Conservation (phyloP, 2,329 filamentous ascomycete genomes). For the Ceratocystis alfenasii region DNA sequence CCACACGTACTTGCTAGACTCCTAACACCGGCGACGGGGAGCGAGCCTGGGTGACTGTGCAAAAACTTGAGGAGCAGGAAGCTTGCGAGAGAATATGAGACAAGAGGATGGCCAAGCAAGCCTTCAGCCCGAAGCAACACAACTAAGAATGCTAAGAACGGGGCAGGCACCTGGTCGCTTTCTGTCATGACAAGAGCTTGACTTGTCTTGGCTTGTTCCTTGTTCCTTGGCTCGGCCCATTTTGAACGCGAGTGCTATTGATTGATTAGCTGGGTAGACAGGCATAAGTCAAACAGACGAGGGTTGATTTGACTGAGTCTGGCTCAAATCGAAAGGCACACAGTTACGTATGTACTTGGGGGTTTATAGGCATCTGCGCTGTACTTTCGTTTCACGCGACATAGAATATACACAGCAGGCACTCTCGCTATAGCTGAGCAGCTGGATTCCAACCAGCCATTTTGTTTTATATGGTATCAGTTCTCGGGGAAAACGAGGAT, state of each 20-base stretch:
- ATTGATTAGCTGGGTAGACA: slow-evolving; percentile 7
- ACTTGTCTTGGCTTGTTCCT: slow-evolving; percentile 3
- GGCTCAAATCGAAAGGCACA: not conserved
- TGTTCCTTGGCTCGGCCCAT: slow-evolving; percentile 1
- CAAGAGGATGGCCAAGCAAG: slow-evolving; percentile 2
- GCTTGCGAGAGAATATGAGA: not conserved
- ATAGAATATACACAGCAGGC: no score
- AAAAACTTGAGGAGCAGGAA: not conserved
- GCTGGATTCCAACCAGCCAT: no score
- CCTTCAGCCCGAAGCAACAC: not conserved
- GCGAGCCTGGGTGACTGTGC: not conserved
- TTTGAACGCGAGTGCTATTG: slow-evolving; percentile 8
- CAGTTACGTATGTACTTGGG: not conserved
- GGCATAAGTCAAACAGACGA: not conserved
- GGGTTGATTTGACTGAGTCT: not conserved
- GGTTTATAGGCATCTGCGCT: not conserved
- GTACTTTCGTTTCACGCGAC: not conserved
- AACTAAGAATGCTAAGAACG: not conserved
- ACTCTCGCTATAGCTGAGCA: no score
- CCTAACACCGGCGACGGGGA: not conserved
- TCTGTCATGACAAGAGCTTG: slow-evolving; percentile 3
- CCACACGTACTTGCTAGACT: not conserved
- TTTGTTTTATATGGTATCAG: no score
- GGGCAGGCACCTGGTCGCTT: not conserved
- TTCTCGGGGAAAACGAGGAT: not conserved